Evolutionary conservation across 352 stramenopile species (phyloP).

Genomic region (Globisporangium apiculatum): DNA sequence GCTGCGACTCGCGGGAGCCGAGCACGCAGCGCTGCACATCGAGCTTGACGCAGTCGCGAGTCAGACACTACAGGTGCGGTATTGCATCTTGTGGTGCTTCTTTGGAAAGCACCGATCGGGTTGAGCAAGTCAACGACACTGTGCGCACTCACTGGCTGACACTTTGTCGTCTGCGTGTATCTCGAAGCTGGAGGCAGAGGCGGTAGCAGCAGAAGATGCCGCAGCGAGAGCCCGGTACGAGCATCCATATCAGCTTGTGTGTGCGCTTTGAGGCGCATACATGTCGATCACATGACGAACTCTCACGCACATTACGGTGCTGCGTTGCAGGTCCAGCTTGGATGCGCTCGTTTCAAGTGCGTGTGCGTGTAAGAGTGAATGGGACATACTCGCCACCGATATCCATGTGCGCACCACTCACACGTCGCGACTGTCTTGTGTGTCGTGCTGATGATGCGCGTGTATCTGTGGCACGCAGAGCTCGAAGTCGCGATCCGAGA

Average conservation of each 20-base stretch:
- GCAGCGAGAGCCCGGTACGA: conserved; percentile 2
- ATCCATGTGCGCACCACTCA: no score
- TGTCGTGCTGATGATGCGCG: background rate
- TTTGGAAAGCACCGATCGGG: no score
- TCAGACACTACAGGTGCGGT: background rate
- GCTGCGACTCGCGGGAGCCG: conserved; percentile 2
- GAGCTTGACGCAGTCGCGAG: background rate
- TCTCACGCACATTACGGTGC: background rate
- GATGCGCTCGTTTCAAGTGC: conserved; percentile 6
- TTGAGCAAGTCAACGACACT: no score
- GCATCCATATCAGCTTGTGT: no score
- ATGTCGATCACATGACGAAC: no score
- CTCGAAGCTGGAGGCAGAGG: conserved; percentile 7
- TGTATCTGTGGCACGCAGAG: background rate
- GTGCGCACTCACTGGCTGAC: no score
- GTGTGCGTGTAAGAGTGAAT: background rate
- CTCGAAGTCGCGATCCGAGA: conserved; percentile 4
- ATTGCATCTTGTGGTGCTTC: no score
- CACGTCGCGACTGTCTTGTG: background rate
- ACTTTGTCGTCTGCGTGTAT: background rate
- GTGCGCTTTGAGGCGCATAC: no score
- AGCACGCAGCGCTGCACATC: background rate
- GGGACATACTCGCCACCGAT: no score
- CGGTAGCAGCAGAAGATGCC: background rate
- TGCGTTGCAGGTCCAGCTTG: background rate